Evolutionary conservation across 305 asterid species (phyloP).

Genomic region (Nicotiana rustica): DNA sequence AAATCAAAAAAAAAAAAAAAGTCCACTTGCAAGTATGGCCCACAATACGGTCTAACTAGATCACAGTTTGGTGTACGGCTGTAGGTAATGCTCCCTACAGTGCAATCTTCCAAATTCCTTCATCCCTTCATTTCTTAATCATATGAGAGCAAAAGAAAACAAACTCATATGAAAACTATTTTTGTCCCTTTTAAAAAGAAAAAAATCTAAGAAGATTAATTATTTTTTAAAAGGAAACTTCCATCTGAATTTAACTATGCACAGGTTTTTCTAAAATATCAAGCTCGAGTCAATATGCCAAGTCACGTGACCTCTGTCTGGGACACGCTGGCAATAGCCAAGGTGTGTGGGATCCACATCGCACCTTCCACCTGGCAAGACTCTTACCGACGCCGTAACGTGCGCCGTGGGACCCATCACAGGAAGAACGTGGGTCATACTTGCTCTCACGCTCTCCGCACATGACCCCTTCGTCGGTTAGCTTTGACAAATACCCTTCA

Average conservation of each 20-base stretch:
- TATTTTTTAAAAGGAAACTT: no score
- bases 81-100: neutral
- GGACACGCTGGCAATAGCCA: neutral
- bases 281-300: neutral
- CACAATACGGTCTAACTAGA: neutral
- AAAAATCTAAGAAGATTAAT: no score
- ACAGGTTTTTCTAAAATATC: neutral
- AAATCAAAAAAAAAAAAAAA: no score
- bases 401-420: neutral
- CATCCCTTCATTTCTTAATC: neutral
- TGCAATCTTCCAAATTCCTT: neutral
- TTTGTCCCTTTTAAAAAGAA: neutral
- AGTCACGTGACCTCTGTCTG: neutral
- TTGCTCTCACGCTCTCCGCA: neutral
- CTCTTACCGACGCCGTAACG: neutral
- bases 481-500: neutral
- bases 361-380: neutral
- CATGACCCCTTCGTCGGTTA: neutral
- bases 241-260: no score
- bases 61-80: neutral
- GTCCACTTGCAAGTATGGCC: neutral
- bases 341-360: neutral
- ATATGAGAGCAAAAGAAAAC: neutral
- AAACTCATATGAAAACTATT: no score
- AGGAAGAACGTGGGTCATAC: neutral